These are phyloP conservation scores for Apiotrichum montevideense DNA, from an alignment of 1,284 basidiomycete genomes.

Conservation along the genomic window DNA sequence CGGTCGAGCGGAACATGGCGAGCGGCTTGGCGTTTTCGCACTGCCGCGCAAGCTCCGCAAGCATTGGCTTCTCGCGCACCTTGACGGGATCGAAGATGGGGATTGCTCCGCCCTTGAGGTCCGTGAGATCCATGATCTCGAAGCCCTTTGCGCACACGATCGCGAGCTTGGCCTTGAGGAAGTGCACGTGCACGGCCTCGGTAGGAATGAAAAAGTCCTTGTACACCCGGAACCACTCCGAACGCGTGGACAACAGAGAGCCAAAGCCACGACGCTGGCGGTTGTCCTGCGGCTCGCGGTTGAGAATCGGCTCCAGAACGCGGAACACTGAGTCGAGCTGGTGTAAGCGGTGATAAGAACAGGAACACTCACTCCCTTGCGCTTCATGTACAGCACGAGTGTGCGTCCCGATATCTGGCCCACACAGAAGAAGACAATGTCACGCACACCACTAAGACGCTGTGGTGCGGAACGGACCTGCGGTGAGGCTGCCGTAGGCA, in stretches of 20 bases:
- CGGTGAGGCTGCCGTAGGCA: slow-evolving; percentile 59
- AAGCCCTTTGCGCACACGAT: slow-evolving; percentile 91
- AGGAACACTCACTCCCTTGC: slow-evolving; percentile 65
- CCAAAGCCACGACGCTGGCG: slow-evolving; percentile 56
- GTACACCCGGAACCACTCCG: slow-evolving; percentile 89
- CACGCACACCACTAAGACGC: slow-evolving; percentile 73
- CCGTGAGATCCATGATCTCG: slow-evolving; percentile 89
- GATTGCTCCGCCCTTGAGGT: slow-evolving; percentile 82
- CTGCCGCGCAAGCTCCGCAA: slow-evolving; percentile 67
- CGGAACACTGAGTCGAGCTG: slow-evolving; percentile 84
- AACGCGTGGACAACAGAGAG: slow-evolving; percentile 66
- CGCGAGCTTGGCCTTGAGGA: slow-evolving; percentile 83
- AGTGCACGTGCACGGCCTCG: slow-evolving; percentile 81
- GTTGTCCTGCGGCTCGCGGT: slow-evolving; percentile 71
- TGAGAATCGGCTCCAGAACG: slow-evolving; percentile 83
- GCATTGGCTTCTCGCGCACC: slow-evolving; percentile 60
- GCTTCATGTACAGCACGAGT: slow-evolving; percentile 91
- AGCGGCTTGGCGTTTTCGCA: slow-evolving; percentile 73
- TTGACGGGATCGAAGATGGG: slow-evolving; percentile 57
- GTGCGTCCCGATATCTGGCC: slow-evolving; percentile 78
- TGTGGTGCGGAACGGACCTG: slow-evolving; percentile 56
- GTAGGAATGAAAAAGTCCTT: slow-evolving; percentile 89
- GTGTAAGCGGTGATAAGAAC: neutral
- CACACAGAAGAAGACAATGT: slow-evolving; percentile 90
- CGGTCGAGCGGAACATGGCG: slow-evolving; percentile 83